Evolutionary conservation across 1,139 yeast species (phyloP), one percentile per base, ranked within the genome.

Genomic region (Dujonia santamariae): DNA sequence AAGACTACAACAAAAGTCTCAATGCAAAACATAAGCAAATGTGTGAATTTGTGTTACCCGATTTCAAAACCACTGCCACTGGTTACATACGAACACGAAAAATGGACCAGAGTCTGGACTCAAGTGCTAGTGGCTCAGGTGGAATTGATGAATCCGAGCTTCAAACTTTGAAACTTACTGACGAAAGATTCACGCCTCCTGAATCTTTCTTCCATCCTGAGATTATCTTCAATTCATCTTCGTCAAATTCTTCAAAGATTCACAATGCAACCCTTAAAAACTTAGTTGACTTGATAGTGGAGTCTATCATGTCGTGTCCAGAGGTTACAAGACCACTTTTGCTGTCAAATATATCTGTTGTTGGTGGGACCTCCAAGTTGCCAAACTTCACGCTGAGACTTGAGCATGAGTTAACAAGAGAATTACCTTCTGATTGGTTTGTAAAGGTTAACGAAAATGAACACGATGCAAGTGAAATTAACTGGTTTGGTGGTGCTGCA

Each of bases 191-290:
- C 54, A 71, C 86, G 3, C 75, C 85, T 3, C 97, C 98, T 0
- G 99, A 94, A 53, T 67, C 87, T 2, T 66, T 85, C 32, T 90
- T 86, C 59, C 86, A 82, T 45, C 98, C 99, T 0, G 90, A 84
- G 43, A 78, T 86, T 35, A 48, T 68, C 36, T 63, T 69, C 41
- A 75, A 68, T 45, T 46, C 51, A 1, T 31, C 57, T 18, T 50
- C 60, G 0, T 54, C 68, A 2, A 56, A 52, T 28, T 57, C 52
- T 37, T 28, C 56, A 4, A 49, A 63, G 17, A 43, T 68, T 1
- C 74, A 68, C 39, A 49, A 54, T 26, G 75, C 95, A 1, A 88
- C 88, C 7, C 65, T 90, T 32, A 71, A 76, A 41, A 78, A 75
- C 39, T 78, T 88, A 46, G 78, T 92, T 0, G 95, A 85, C 47